Evolutionary conservation across 2,329 filamentous ascomycete species (phyloP), one percentile per base, ranked within the genome.

Genomic region (Trichoderma harzianum): DNA sequence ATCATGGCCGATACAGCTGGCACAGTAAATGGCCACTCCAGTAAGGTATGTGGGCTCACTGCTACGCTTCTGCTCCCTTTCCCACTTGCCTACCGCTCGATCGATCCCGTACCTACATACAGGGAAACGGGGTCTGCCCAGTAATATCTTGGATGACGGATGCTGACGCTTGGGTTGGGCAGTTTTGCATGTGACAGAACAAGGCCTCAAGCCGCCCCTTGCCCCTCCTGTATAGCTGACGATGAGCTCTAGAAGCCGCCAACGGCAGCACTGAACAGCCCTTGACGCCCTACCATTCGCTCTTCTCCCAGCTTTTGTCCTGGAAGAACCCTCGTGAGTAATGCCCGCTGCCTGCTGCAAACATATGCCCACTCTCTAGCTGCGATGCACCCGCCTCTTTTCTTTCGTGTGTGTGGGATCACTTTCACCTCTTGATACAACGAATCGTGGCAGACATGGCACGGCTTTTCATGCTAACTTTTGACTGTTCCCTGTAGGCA

Each of bases 221-320:
- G 90, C 88, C 87, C 74, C 88, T 77, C 84, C 88, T 78, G 87
- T 39, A 86, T 81, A 84, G 88, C 74, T 90, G 62, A 87, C 87
- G 76, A 85, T 85, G 73, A 79, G 88, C 87, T 88, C 78, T 84
- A 84, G 78, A 87, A 87, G 64, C 88, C 88, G 51, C 62, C 69
- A 75, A 81, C 65, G 82, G 83, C 72, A 84, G 84, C 39, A 84
- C 88, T 77, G 88, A 88, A 76, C 88, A 91, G 80, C 86, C 87
- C 65, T 81, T 91, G 78, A 91, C 89, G 72, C 89, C 91, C 81
- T 92, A 92, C 80, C 90, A 92, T 83, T 92, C 89, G 18, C 89
- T 92, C 82, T 92, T 92, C 82, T 87, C 86, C 65, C 89, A 91
- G 80, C 85, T 92, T 71, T 84, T 92, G 73, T 91, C 90, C 75